A percentile compares a stretch with the other conserved stretches of the same genome.
These are phyloP conservation scores for Acrocalymma vagum DNA, from an alignment of 2,329 filamentous ascomycete species.

Conservation along the genomic window DNA sequence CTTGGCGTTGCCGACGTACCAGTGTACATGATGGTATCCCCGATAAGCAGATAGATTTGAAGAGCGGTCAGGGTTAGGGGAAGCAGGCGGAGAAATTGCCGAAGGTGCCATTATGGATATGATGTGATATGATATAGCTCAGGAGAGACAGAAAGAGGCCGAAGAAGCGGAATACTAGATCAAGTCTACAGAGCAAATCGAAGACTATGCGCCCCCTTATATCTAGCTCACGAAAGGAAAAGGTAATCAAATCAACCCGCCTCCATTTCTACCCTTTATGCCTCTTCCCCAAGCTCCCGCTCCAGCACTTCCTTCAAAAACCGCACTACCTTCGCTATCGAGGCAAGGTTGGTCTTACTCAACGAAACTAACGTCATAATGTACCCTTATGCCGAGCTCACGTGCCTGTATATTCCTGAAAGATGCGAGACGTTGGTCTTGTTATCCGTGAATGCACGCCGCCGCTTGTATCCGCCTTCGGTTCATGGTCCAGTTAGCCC, in stretches of 20 bases:
- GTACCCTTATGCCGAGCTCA: slow-evolving; percentile 40
- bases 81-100: slow-evolving; percentile 53
- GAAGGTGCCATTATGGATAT: slow-evolving; percentile 37
- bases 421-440: slow-evolving; percentile 19
- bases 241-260: too few relatives aligned
- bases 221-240: too few relatives aligned
- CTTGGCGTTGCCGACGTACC: slow-evolving; percentile 97
- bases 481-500: slow-evolving; percentile 1
- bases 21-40: slow-evolving; percentile 92
- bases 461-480: slow-evolving; percentile 28
- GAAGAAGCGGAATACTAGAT: too few relatives aligned
- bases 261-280: too few relatives aligned
- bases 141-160: neutral
- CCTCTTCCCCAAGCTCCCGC: slow-evolving; percentile 19
- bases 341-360: slow-evolving; percentile 20
- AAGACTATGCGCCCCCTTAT: too few relatives aligned
- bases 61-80: slow-evolving; percentile 32
- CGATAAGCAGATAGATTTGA: slow-evolving; percentile 65
- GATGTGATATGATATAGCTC: neutral
- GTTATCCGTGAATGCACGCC: slow-evolving; percentile 23
- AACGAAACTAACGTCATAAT: slow-evolving; percentile 28
- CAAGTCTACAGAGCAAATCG: too few relatives aligned
- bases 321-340: slow-evolving; percentile 23
- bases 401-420: slow-evolving; percentile 27
- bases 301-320: slow-evolving; percentile 30